A percentile compares a stretch with the other conserved stretches of the same genome.
phyloP scores from a whole-genome alignment of 169 alveolate species.

The Plasmodium billcollinsi region DNA sequence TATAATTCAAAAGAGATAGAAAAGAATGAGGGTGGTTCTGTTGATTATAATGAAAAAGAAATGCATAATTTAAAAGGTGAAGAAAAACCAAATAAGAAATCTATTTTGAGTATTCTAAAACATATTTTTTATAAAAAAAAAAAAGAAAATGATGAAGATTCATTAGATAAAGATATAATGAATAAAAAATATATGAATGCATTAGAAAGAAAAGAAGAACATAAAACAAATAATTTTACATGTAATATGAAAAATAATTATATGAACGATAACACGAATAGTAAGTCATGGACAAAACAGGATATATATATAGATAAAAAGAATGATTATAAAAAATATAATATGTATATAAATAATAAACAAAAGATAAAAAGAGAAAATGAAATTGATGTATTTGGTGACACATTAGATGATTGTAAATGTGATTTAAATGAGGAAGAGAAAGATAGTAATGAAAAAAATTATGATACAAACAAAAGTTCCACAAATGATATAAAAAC shows the following conservation, averaged over 20 bases:
- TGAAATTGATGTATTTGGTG: too few relatives aligned
- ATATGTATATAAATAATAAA: too few relatives aligned
- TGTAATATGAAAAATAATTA: too few relatives aligned
- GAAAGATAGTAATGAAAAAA: background rate
- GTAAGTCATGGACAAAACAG: background rate
- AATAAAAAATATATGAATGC: background rate
- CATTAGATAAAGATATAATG: background rate
- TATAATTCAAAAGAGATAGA: slow-evolving; percentile 20
- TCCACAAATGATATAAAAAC: background rate
- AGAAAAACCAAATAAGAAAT: slow-evolving; percentile 8
- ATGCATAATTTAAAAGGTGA: background rate
- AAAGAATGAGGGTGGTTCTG: background rate
- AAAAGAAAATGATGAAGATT: slow-evolving; percentile 23
- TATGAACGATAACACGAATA: background rate
- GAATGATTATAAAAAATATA: too few relatives aligned
- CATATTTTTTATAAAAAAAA: slow-evolving; percentile 47
- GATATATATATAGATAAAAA: background rate
- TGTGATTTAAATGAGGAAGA: background rate
- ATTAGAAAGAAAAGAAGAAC: too few relatives aligned
- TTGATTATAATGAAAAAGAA: slow-evolving; percentile 5
- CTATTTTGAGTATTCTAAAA: slow-evolving; percentile 51
- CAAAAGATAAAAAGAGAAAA: too few relatives aligned
- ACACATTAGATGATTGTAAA: background rate
- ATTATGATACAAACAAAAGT: background rate
- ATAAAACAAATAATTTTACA: too few relatives aligned